Evolutionary conservation across 371 early-diverging fungal genomes (phyloP), one percentile per base, ranked within the genome.

Genomic region (Basidiobolus heterosporus): DNA sequence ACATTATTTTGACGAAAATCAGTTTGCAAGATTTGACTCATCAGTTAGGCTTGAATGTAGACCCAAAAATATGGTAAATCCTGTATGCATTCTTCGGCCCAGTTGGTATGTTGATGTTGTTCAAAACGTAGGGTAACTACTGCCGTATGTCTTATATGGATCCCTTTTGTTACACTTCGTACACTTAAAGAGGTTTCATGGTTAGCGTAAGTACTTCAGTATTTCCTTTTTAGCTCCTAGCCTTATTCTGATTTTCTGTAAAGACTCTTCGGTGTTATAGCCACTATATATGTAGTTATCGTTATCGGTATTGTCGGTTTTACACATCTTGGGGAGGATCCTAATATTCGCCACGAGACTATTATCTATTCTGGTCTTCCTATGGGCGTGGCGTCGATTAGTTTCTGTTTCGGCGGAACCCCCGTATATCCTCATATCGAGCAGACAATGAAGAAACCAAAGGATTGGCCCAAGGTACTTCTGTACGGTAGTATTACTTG

Each of bases 351-450:
- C 3, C 30, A 30, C 30, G 30, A 30, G 30, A 30, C 30, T 30
- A 30, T 30, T 9, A 30, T 30, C 9, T 30, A 30, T 30, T 30
- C 30, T 30, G 30, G 30, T 9, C 64, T 57, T 13, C 49, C 57
- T 18, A 37, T 45, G 7, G 42, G 50, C 23, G 22, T 57, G 6
- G 49, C 84, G 11, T 81, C 86, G 77, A 67, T 70, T 45, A 80
- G 78, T 42, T 82, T 83, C 59, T 71, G 74, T 55, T 86, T 78
- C 48, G 84, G 87, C 47, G 87, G 85, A 38, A 86, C 82, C 54
- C 71, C 79, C 18, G 74, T 85, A 41, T 86, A 80, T 30, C 30
- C 30, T 9, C 30, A 30, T 9, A 30, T 30, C 9, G 30, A 30
- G 30, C 30, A 30, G 9, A 80, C 85, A 16, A 86, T 92, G 88